Evolutionary conservation across 2,329 filamentous ascomycete species (phyloP), one percentile per base, ranked within the genome.

Genomic region (Hypoxylon sp.): DNA sequence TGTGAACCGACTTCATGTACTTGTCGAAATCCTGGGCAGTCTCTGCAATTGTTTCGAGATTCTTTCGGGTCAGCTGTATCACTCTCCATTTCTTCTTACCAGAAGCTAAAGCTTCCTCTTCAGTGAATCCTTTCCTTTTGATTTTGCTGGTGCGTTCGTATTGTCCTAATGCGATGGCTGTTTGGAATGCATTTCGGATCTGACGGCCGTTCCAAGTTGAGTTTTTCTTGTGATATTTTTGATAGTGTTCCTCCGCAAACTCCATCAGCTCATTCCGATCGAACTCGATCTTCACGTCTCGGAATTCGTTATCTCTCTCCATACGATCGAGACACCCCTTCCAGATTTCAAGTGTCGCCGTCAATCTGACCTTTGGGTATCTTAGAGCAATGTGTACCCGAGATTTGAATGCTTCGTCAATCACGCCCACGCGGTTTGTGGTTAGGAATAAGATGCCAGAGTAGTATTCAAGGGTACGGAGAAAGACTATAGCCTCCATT

Each of bases 101-200:
- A 3, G 54, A 57, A 0, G 55, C 48, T 3, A 55, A 17, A 1
- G 40, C 69, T 6, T 66, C 54, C 1, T 70, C 71, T 1, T 62
- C 50, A 17, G 51, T 70, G 20, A 70, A n/a, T 6, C 17, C 5
- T 30, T 66, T 42, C 20, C 61, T 33, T 27, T 44, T 37, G 14
- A 64, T 54, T 25, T 64, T 59, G n/a, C 40, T 53, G 7, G 67
- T 57, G 3, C 70, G 64, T 17, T 71, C 64, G 53, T 64, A 70
- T 8, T 66, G 61, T 8, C 69, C 71, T 40, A 73, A 44, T 6
- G 71, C 69, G 25, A 71, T 71, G 20, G 73, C 73, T 8, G 73
- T 75, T 61, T 73, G 73, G 67, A 77, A 67, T 0, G 72, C 73
- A 54, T 76, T 77, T 20, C 73, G 71, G 50, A 77, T 77, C 60